phyloP scores from a whole-genome alignment of 257 asterid genomes.

The Capsicum chinense region DNA sequence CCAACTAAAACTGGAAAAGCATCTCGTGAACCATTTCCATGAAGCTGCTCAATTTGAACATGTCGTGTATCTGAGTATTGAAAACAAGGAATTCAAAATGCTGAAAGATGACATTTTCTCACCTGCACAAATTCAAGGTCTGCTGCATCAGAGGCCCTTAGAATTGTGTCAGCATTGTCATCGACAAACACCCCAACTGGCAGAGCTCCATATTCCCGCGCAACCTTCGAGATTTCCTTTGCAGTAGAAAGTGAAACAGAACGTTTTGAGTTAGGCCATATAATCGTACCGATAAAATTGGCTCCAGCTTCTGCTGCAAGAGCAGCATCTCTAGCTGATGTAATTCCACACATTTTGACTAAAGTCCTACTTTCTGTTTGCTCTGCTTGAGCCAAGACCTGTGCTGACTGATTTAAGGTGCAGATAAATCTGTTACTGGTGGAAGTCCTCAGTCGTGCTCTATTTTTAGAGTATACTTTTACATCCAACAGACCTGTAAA shows the following conservation, averaged over 20 bases:
- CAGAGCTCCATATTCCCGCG: conserved; percentile 71
- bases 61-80: conserved; percentile 27
- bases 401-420: conserved; percentile 38
- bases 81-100: conserved; percentile 26
- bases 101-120: conserved; percentile 29
- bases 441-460: conserved; percentile 22
- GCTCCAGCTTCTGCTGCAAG: conserved; percentile 98
- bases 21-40: conserved; percentile 82
- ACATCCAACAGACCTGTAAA: conserved; percentile 46
- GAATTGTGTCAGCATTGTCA: conserved; percentile 78
- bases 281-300: conserved; percentile 85
- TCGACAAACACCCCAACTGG: conserved; percentile 98
- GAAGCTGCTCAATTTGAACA: conserved; percentile 64
- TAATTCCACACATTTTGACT: conserved; percentile 96
- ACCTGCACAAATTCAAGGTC: conserved; percentile 95
- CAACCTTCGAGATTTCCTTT: conserved; percentile 82
- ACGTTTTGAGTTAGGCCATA: conserved; percentile 94
- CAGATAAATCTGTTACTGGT: conserved; percentile 41
- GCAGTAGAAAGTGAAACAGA: conserved; percentile 77
- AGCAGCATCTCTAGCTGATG: conserved; percentile 91
- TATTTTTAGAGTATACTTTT: conserved; percentile 36
- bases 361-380: conserved; percentile 50
- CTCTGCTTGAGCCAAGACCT: conserved; percentile 40
- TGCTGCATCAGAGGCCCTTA: conserved; percentile 66
- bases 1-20: conserved; percentile 61